A percentile compares a stretch with the other conserved stretches of the same genome.
Evolutionary conservation across 2,329 filamentous ascomycete genomes (phyloP).

Genomic region (Pyrenophora graminea): DNA sequence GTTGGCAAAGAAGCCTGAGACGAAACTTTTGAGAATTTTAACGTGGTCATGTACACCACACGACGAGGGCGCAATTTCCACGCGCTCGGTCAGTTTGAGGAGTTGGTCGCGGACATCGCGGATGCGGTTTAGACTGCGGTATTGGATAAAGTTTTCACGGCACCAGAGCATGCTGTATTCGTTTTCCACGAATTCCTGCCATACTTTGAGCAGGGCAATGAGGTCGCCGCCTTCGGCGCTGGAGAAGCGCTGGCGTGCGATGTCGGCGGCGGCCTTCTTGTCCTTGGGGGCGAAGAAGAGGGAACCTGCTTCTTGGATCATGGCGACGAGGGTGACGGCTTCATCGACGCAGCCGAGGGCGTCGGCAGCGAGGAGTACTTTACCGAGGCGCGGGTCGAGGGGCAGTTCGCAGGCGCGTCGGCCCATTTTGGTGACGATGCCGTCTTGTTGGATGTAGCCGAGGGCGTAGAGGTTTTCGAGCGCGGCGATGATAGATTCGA

Average conservation of each 20-base stretch:
- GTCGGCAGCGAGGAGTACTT: slow-evolving; percentile 84
- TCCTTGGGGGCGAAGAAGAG: slow-evolving; percentile 93
- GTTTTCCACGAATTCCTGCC: slow-evolving; percentile 91
- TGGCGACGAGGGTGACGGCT: slow-evolving; percentile 88
- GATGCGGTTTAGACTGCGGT: slow-evolving; percentile 83
- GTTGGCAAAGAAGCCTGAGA: slow-evolving; percentile 92
- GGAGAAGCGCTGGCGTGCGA: slow-evolving; percentile 84
- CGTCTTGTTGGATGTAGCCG: slow-evolving; percentile 49
- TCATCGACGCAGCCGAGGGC: slow-evolving; percentile 93
- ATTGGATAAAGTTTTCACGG: slow-evolving; percentile 91
- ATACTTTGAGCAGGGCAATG: slow-evolving; percentile 85
- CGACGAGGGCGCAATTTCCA: slow-evolving; percentile 75
- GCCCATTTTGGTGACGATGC: slow-evolving; percentile 76
- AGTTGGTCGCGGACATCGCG: slow-evolving; percentile 93
- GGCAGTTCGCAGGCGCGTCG: slow-evolving; percentile 96
- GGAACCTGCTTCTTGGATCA: slow-evolving; percentile 85
- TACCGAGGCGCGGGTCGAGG: slow-evolving; percentile 87
- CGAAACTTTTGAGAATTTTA: slow-evolving; percentile 85
- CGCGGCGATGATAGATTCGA: slow-evolving; percentile 84
- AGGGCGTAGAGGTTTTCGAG: slow-evolving; percentile 91
- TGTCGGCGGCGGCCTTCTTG: slow-evolving; percentile 95
- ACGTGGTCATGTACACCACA: slow-evolving; percentile 72
- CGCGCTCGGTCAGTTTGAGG: slow-evolving; percentile 86
- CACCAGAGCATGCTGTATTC: slow-evolving; percentile 89
- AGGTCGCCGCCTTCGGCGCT: slow-evolving; percentile 88